Evolutionary conservation across 2,329 filamentous ascomycete species (phyloP).

Genomic region (Plenodomus tracheiphilus): DNA sequence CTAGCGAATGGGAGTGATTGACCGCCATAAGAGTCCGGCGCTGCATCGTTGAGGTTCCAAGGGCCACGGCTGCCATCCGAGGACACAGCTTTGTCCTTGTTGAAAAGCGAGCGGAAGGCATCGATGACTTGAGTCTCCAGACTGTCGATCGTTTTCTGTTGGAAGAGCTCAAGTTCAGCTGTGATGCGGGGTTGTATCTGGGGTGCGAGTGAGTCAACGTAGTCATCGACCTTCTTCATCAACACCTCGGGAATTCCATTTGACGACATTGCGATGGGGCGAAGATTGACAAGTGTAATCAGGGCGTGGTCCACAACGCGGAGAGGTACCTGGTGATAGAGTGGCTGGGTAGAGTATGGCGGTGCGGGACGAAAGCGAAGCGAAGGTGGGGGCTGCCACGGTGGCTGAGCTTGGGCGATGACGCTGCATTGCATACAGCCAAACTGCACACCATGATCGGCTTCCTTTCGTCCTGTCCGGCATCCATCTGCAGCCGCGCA

Average conservation of each 20-base stretch:
- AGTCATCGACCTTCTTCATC: conserved; percentile 34
- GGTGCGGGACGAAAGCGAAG: no score
- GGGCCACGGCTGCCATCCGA: conserved; percentile 21
- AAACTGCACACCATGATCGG: no score
- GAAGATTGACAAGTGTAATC: no score
- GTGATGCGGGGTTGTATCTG: conserved; percentile 39
- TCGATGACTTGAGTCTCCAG: conserved; percentile 34
- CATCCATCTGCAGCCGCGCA: no score
- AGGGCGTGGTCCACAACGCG: no score
- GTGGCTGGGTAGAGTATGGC: no score
- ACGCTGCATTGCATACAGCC: no score
- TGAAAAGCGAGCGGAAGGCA: conserved; percentile 34
- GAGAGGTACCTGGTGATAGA: no score
- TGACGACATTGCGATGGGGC: conserved; percentile 19
- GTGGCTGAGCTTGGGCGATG: no score
- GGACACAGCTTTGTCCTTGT: conserved; percentile 19
- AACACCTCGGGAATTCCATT: conserved; percentile 26
- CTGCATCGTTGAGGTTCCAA: conserved; percentile 29
- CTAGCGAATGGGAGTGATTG: conserved; percentile 35
- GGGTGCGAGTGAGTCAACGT: conserved; percentile 35
- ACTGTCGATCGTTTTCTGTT: conserved; percentile 38
- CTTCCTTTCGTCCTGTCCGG: no score
- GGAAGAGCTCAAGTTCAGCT: conserved; percentile 33
- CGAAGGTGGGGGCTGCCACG: no score
- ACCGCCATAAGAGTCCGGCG: conserved; percentile 34